Evolutionary conservation across 352 stramenopile species (phyloP), one percentile per base, ranked within the genome.

Genomic region (Phytophthora brassicae): DNA sequence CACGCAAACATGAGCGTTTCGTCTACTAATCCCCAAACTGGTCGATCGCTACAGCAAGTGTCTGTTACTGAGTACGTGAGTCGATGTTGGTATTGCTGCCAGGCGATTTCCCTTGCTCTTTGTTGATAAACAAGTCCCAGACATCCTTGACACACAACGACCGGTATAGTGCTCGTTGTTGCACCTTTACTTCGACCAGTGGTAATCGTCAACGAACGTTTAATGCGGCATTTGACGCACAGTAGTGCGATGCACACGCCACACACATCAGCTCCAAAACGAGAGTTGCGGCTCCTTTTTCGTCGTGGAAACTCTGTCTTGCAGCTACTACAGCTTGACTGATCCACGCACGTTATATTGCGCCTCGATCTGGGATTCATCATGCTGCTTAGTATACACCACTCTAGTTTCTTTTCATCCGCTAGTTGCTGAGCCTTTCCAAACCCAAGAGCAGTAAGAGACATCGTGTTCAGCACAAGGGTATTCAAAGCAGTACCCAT

Each of bases 371-470:
- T 52, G 17, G 38, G 38, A 16, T 57, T 52, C 48, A 58, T 45
- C 48, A 47, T 53, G 39, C 16, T 49, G 23, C 5, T 54, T n/a
- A 66, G 36, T 22, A 70, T 46, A 20, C 49, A 70, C 63, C 63
- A 70, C n/a, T 66, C 35, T 6, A 70, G 43, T n/a, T 58, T 70
- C 50, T 70, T 70, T 24, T 44, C 38, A 19, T 66, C 49, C 6
- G 63, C 58, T 12, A 66, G 36, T 1, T 35, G 49, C 0, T 52
- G 56, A 9, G 63, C 49, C 3, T 61, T 54, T 49, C 63, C 57
- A 23, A 70, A 62, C 2, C 63, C 63, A 29, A 66, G 50, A 8
- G 29, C 26, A 17, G 43, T 29, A 3, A 26, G 24, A 56, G 56
- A 70, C 42, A 70, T 62, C 3, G 49, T 43, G 20, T 60, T 60